Evolutionary conservation across 2,329 filamentous ascomycete species (phyloP).

Genomic region (Amphichorda felina): DNA sequence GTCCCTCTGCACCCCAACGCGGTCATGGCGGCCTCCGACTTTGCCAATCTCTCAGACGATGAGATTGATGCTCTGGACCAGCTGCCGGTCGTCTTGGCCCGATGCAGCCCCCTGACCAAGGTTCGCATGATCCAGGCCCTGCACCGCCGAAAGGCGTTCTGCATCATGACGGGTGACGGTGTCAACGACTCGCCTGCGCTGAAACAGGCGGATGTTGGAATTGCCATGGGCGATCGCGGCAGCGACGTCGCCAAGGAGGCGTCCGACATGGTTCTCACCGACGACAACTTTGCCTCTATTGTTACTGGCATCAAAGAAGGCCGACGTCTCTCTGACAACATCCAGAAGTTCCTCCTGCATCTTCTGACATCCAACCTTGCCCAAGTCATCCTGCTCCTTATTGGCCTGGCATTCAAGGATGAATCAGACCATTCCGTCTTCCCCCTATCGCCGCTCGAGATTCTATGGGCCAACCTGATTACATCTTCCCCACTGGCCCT

Average conservation of each 20-base stretch:
- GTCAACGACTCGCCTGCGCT: slow-evolving; percentile 66
- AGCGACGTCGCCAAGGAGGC: slow-evolving; percentile 71
- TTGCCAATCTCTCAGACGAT: slow-evolving; percentile 48
- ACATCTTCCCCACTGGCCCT: slow-evolving; percentile 62
- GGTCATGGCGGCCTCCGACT: slow-evolving; percentile 51
- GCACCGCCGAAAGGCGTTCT: slow-evolving; percentile 54
- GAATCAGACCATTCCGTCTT: slow-evolving; percentile 47
- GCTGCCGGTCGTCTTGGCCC: slow-evolving; percentile 55
- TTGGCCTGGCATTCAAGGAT: slow-evolving; percentile 61
- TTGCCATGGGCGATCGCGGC: slow-evolving; percentile 61
- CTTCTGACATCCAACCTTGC: slow-evolving; percentile 59
- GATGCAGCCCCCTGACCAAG: slow-evolving; percentile 60
- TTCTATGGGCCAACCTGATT: slow-evolving; percentile 67
- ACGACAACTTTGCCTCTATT: slow-evolving; percentile 80
- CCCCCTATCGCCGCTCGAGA: slow-evolving; percentile 59
- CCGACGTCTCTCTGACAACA: slow-evolving; percentile 58
- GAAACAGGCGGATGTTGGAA: slow-evolving; percentile 62
- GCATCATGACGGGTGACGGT: slow-evolving; percentile 65
- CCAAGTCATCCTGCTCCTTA: slow-evolving; percentile 56
- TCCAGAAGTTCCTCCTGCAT: slow-evolving; percentile 59
- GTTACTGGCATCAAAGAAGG: slow-evolving; percentile 62
- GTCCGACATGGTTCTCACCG: slow-evolving; percentile 77
- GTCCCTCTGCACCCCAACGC: slow-evolving; percentile 24
- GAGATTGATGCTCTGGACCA: slow-evolving; percentile 50
- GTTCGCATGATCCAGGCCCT: slow-evolving; percentile 68